Conservation (phyloP, 2,329 filamentous ascomycete genomes). For the Pyrenophora seminiperda region DNA sequence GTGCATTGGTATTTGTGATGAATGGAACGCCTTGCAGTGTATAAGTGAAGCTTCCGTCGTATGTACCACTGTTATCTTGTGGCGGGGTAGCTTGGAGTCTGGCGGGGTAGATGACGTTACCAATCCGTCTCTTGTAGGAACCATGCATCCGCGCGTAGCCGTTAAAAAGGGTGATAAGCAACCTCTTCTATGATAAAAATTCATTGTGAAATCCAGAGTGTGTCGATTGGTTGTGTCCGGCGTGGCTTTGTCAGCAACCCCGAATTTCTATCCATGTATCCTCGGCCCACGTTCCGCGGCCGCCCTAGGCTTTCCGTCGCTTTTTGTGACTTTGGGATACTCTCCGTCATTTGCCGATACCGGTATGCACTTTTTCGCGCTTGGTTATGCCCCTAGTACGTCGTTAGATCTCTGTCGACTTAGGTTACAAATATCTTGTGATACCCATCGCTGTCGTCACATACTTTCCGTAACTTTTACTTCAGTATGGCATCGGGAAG, state of each 20-base stretch:
- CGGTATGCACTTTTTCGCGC: conserved; percentile 1
- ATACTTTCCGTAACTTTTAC: background rate
- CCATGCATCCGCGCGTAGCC: conserved; percentile 12
- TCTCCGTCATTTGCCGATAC: conserved; percentile 26
- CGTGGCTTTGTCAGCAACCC: too few relatives aligned
- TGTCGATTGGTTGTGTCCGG: too few relatives aligned
- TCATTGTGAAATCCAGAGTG: too few relatives aligned
- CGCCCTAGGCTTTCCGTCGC: conserved; percentile 1
- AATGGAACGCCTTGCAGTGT: too few relatives aligned
- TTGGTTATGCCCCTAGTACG: conserved; percentile 8
- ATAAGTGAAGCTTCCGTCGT: background rate
- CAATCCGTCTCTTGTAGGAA: conserved; percentile 2
- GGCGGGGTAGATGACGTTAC: conserved; percentile 28
- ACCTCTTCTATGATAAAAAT: background rate
- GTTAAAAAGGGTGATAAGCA: background rate
- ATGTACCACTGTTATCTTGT: conserved; percentile 18
- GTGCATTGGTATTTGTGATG: too few relatives aligned
- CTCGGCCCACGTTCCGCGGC: conserved; percentile 13
- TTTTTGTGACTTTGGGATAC: conserved; percentile 19
- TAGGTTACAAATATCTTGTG: background rate
- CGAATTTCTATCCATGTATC: background rate
- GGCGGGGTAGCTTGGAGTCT: conserved; percentile 32
- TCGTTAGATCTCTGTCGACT: background rate
- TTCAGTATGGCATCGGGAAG: conserved; percentile 36
- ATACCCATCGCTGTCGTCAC: too few relatives aligned